Conservation (phyloP, 768 basidiomycete species). For the Tylopilus intermedius region DNA sequence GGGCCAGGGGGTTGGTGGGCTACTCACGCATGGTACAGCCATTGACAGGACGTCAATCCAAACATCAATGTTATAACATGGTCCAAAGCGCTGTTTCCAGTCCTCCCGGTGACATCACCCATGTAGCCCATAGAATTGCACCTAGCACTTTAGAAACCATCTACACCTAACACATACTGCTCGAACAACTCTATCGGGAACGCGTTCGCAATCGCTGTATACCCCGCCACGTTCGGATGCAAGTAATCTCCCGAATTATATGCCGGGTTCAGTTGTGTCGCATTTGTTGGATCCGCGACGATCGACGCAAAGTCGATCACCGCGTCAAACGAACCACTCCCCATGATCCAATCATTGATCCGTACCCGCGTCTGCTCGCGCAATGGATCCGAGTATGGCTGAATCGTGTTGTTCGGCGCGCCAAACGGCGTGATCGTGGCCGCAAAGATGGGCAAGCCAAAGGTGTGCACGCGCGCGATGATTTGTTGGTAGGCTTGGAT, state of each 20-base stretch:
- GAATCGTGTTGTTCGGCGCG: background rate
- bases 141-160: constrained; percentile 1
- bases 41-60: no score
- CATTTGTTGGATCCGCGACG: constrained; percentile 7
- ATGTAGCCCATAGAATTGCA: background rate
- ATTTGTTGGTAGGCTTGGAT: constrained; percentile 4
- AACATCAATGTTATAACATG: no score
- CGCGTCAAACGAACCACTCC: background rate
- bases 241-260: background rate
- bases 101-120: background rate
- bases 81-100: no score
- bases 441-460: constrained; percentile 2
- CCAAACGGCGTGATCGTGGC: constrained; percentile 5
- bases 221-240: constrained; percentile 6
- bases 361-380: constrained; percentile 1
- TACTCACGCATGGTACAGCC: no score
- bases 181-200: constrained; percentile 3
- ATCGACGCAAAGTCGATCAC: constrained; percentile 9
- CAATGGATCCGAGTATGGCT: background rate
- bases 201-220: background rate
- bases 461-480: background rate
- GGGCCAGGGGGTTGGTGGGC: no score
- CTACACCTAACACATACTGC: background rate
- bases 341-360: constrained; percentile 2
- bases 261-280: background rate